Evolutionary conservation across 1,139 yeast genomes (phyloP), one percentile per base, ranked within the genome.

Genomic region (Nakaseomyces sp.): DNA sequence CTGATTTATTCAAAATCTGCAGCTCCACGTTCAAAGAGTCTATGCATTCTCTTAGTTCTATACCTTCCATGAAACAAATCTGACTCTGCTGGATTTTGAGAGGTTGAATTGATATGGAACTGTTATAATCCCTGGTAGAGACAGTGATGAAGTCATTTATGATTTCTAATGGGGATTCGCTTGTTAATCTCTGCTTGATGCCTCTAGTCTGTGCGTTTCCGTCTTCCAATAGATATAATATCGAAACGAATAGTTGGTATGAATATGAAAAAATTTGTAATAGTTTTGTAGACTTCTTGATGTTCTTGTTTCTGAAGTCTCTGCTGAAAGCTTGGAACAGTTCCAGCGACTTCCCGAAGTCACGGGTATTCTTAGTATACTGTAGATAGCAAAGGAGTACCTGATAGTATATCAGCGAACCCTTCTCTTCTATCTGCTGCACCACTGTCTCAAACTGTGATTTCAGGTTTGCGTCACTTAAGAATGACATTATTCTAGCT

Each of bases 31-130:
- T 35, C 28, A 35, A n/a, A 4, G 26, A 20, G 18, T 35, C 28
- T n/a, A 35, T 35, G 28, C 28, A 35, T 35, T 35, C 38, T 16
- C 38, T 35, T 20, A 35, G 5, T 7, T 35, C 38, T n/a, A 35
- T 18, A 22, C 38, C 38, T 13, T 35, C 38, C 16, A 35, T 35
- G 28, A 35, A 35, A 22, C 38, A 20, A 35, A 35, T 35, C 18
- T 35, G 38, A 15, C 38, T 22, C 18, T 35, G 38, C 13, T 20
- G 13, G 26, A 35, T 35, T 22, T 35, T 35, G 12, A 35, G 6
- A 6, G 38, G 38, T 12, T 35, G 38, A 5, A 35, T 22, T 3
- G 38, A 35, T 20, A 35, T 20, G 5, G 38, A 35, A 13, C 17
- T 20, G 28, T 35, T 35, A 5, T 35, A 35, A 16, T 35, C 28